phyloP scores from a whole-genome alignment of 495 filamentous ascomycete genomes.

The Penicillium soppii region DNA sequence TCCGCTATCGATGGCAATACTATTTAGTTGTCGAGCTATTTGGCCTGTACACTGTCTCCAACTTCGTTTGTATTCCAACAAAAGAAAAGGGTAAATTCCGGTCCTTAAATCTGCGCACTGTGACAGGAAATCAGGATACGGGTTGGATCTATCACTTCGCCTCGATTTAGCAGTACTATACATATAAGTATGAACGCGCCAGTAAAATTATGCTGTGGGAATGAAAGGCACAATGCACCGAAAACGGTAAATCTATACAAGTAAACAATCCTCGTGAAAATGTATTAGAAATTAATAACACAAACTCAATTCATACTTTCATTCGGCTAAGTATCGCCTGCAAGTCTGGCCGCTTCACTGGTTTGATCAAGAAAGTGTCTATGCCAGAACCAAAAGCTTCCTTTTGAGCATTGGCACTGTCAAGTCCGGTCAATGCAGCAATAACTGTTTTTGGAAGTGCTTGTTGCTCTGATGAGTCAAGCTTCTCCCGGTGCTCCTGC shows the following conservation, averaged over 20 bases:
- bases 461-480: background rate
- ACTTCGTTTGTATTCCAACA: too few relatives aligned
- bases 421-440: slow-evolving; percentile 36
- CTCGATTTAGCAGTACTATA: too few relatives aligned
- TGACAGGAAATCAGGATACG: too few relatives aligned
- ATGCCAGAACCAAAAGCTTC: slow-evolving; percentile 36
- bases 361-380: slow-evolving; percentile 40
- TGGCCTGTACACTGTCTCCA: too few relatives aligned
- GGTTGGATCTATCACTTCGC: too few relatives aligned
- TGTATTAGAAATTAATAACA: background rate
- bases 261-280: background rate
- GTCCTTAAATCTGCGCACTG: too few relatives aligned
- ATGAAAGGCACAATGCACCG: too few relatives aligned
- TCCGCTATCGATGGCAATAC: too few relatives aligned
- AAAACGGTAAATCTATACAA: background rate
- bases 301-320: background rate
- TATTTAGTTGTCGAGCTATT: too few relatives aligned
- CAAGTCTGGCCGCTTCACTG: slow-evolving; percentile 28
- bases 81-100: too few relatives aligned
- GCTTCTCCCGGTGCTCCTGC: slow-evolving; percentile 34
- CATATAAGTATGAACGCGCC: too few relatives aligned
- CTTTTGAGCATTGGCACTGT: slow-evolving; percentile 26
- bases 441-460: slow-evolving; percentile 18
- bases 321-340: background rate
- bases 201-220: too few relatives aligned